phyloP scores from a whole-genome alignment of 2,329 filamentous ascomycete genomes.

The Aspergillus pseudoviridinutans region DNA sequence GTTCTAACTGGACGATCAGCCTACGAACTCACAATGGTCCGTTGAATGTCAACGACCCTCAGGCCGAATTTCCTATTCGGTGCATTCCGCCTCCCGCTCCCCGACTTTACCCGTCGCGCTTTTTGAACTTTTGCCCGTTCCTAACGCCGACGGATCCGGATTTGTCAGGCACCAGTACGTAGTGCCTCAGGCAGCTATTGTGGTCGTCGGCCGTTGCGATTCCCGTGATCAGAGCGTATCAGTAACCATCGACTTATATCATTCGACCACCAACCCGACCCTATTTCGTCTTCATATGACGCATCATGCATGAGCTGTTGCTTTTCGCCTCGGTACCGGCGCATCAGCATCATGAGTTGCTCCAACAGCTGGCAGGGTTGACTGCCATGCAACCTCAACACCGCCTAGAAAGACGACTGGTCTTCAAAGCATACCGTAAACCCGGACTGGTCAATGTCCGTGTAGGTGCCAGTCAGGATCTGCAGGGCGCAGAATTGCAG shows the following conservation, averaged over 20 bases:
- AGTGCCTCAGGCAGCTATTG: neutral
- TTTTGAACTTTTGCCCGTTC: neutral
- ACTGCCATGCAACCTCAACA: constrained; percentile 58
- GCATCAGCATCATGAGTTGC: constrained; percentile 56
- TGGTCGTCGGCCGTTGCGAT: neutral
- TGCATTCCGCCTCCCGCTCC: neutral
- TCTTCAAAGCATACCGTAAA: constrained; percentile 55
- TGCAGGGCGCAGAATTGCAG: constrained; percentile 42
- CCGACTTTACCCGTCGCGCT: neutral
- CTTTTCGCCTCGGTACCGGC: constrained; percentile 57
- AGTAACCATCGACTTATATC: neutral
- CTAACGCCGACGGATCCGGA: neutral
- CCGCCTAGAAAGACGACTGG: constrained; percentile 51
- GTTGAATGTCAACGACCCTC: neutral
- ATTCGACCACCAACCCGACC: constrained; percentile 3
- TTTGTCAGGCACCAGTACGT: too few relatives aligned
- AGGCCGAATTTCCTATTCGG: neutral
- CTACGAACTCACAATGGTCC: neutral
- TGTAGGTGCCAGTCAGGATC: constrained; percentile 43
- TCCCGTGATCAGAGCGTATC: neutral
- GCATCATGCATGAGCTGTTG: constrained; percentile 63
- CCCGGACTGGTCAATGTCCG: constrained; percentile 37
- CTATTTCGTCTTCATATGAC: constrained; percentile 34
- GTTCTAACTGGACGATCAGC: neutral
- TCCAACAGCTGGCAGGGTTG: constrained; percentile 59